phyloP scores from a whole-genome alignment of 2,329 filamentous ascomycete species.

The Fusarium nodosum region DNA sequence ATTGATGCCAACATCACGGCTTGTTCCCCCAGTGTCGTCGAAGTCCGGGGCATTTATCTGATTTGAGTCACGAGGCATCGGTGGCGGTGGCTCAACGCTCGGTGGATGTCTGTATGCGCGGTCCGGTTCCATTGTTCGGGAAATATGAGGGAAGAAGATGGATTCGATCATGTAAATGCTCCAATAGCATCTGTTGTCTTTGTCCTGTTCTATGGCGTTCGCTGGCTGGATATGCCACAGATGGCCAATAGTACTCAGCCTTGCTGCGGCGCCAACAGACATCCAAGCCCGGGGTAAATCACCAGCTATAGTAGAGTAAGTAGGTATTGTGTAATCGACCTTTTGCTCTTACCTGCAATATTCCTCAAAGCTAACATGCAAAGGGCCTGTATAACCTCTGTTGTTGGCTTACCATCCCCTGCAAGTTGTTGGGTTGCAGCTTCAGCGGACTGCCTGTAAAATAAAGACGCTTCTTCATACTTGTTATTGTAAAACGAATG shows the following conservation, averaged over 20 bases:
- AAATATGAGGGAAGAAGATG: slow-evolving; percentile 10
- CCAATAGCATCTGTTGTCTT: slow-evolving; percentile 8
- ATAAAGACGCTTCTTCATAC: neutral
- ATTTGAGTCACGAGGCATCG: neutral
- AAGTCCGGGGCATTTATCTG: slow-evolving; percentile 9
- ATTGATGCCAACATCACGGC: neutral
- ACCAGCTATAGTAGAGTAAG: neutral
- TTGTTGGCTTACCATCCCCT: neutral
- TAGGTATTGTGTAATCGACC: too few relatives aligned
- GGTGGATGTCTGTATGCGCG: neutral
- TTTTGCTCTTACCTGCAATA: neutral
- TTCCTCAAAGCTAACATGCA: slow-evolving; percentile 7
- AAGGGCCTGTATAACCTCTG: slow-evolving; percentile 1
- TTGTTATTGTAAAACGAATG: neutral
- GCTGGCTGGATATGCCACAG: neutral
- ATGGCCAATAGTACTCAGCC: neutral
- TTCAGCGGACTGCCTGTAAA: slow-evolving; percentile 8
- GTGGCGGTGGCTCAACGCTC: slow-evolving; percentile 3
- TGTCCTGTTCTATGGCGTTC: neutral
- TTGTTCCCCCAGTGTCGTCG: slow-evolving; percentile 4
- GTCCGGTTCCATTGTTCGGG: neutral
- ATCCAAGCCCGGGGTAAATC: slow-evolving; percentile 19
- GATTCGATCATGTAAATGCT: slow-evolving; percentile 11
- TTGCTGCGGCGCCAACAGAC: slow-evolving; percentile 3
- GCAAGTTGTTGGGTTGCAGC: slow-evolving; percentile 4